A percentile compares a stretch with the other conserved stretches of the same genome.
Evolutionary conservation across 345 rosid species (phyloP).

Genomic region (Syzygium oleosum): DNA sequence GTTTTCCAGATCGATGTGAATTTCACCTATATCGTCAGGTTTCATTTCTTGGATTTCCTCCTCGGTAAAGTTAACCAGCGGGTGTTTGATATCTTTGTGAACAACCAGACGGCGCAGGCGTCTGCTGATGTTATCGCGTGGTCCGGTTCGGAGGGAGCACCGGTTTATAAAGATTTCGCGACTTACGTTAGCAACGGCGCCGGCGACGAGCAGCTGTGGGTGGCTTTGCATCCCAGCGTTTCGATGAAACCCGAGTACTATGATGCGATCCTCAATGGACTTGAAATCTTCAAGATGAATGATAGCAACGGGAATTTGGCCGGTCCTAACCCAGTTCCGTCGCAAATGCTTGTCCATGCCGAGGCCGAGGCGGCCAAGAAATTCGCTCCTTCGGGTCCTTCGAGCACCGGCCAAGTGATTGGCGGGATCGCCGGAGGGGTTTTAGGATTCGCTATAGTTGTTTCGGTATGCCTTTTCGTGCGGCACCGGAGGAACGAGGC

Average conservation of each 20-base stretch:
- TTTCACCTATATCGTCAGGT: slow-evolving; percentile 41
- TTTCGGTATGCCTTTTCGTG: slow-evolving; percentile 6
- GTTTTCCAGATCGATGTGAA: slow-evolving; percentile 42
- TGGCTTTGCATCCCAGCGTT: slow-evolving; percentile 38
- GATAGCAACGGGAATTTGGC: slow-evolving; percentile 32
- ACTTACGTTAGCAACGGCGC: slow-evolving; percentile 8
- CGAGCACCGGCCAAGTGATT: neutral
- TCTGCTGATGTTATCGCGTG: slow-evolving; percentile 42
- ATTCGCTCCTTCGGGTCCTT: slow-evolving; percentile 3
- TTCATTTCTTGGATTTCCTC: slow-evolving; percentile 52
- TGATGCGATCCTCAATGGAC: slow-evolving; percentile 40
- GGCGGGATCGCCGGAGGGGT: slow-evolving; percentile 34
- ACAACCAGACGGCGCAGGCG: slow-evolving; percentile 33
- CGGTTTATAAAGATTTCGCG: slow-evolving; percentile 42
- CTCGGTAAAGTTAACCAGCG: slow-evolving; percentile 27
- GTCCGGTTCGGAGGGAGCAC: slow-evolving; percentile 31
- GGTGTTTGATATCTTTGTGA: slow-evolving; percentile 38
- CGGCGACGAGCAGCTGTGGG: slow-evolving; percentile 21
- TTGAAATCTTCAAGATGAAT: slow-evolving; percentile 51
- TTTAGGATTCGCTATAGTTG: slow-evolving; percentile 22
- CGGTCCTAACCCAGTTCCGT: slow-evolving; percentile 38
- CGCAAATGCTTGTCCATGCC: slow-evolving; percentile 21
- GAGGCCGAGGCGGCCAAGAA: slow-evolving; percentile 2
- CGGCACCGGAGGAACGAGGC: slow-evolving; percentile 9
- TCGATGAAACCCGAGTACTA: slow-evolving; percentile 20